Percentiles rank a stretch among this genome's conserved stretches.
These are phyloP conservation scores for Spathaspora sp. DNA, from an alignment of 1,139 yeast species.

Conservation along the genomic window DNA sequence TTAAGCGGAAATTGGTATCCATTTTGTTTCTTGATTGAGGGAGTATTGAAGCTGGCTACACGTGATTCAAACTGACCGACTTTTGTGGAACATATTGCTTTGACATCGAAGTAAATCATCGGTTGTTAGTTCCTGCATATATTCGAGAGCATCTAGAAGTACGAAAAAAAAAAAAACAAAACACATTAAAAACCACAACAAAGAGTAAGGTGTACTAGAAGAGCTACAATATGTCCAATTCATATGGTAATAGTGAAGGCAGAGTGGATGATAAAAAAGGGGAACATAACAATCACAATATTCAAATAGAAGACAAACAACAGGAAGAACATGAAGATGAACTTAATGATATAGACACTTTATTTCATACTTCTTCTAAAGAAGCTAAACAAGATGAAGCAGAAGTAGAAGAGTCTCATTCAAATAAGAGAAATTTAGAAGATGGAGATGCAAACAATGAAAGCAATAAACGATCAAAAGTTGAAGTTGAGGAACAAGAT, in stretches of 20 bases:
- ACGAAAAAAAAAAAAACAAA: neutral
- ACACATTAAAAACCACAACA: neutral
- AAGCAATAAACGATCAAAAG: conserved; percentile 1
- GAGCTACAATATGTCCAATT: neutral
- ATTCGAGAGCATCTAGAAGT: neutral
- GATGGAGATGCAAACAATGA: conserved; percentile 3
- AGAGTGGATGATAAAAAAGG: neutral
- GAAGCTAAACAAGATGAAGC: neutral
- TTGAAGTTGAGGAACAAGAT: neutral
- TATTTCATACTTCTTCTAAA: conserved; percentile 8
- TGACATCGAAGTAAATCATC: neutral
- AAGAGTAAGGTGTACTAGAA: neutral
- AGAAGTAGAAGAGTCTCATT: neutral
- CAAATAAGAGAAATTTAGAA: conserved; percentile 8
- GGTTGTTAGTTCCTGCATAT: neutral
- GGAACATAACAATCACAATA: neutral
- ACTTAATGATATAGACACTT: conserved; percentile 8
- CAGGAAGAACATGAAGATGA: conserved; percentile 4
- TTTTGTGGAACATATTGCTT: neutral
- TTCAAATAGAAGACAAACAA: neutral
- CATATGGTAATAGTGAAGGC: neutral
- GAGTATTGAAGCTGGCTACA: neutral
- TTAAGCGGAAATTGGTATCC: neutral
- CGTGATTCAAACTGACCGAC: neutral
- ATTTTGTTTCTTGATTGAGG: neutral